Conservation (phyloP, 1,284 basidiomycete genomes). For the Cryptococcus deneoformans region DNA sequence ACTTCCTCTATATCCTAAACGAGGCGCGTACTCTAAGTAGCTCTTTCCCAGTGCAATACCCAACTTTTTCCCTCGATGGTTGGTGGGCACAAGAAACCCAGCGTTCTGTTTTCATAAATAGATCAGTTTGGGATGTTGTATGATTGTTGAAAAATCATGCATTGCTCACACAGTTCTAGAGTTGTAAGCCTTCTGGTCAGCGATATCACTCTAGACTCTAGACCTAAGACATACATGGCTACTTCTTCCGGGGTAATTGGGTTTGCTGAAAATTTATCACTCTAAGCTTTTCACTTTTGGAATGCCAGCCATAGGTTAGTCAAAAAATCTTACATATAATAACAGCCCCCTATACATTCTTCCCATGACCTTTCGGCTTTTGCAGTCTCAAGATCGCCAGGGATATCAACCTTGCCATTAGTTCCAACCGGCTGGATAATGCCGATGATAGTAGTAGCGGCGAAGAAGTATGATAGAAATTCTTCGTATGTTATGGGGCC, state of each 20-base stretch:
- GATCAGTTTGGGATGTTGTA: neutral
- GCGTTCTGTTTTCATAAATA: constrained; percentile 48
- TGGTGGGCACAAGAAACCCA: constrained; percentile 78
- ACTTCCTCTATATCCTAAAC: constrained; percentile 69
- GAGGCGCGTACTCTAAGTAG: constrained; percentile 76
- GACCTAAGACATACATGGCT: constrained; percentile 68
- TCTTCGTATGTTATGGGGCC: constrained; percentile 55
- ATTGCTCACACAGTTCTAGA: constrained; percentile 26
- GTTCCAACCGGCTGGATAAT: constrained; percentile 50
- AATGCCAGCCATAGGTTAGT: neutral
- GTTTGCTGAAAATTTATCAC: constrained; percentile 61
- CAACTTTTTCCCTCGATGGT: constrained; percentile 65
- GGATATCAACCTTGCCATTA: constrained; percentile 13
- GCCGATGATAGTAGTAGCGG: constrained; percentile 70
- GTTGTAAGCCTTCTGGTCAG: neutral
- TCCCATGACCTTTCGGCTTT: constrained; percentile 58
- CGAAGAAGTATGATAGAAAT: constrained; percentile 69
- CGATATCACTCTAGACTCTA: neutral
- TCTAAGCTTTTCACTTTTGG: neutral
- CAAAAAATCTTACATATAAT: constrained; percentile 61
- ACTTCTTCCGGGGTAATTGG: constrained; percentile 88
- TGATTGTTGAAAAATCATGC: neutral
- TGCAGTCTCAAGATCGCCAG: constrained; percentile 23
- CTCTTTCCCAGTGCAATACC: constrained; percentile 73
- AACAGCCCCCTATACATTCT: constrained; percentile 70